These are phyloP conservation scores for Microcyclospora pomicola DNA, from an alignment of 2,329 filamentous ascomycete species.

Conservation along the genomic window DNA sequence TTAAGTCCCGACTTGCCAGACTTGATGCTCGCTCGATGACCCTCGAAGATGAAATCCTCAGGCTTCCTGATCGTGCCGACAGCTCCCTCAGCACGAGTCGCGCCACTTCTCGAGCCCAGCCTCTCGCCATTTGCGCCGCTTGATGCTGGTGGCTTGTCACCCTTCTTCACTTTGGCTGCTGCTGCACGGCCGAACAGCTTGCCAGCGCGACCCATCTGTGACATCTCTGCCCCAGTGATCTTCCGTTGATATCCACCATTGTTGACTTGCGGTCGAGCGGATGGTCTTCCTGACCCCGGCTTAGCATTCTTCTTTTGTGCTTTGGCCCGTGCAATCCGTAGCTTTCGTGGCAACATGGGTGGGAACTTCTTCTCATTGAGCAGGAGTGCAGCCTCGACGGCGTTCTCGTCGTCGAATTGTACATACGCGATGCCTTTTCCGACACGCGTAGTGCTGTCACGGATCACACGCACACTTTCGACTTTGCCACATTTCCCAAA, in stretches of 20 bases:
- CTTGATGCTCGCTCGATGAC: constrained; percentile 55
- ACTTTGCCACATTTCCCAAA: constrained; percentile 68
- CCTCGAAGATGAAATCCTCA: constrained; percentile 68
- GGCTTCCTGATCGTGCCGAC: constrained; percentile 37
- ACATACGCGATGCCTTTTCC: constrained; percentile 97
- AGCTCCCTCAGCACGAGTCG: constrained; percentile 8
- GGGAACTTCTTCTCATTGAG: constrained; percentile 86
- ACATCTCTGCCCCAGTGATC: constrained; percentile 53
- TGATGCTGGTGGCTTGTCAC: constrained; percentile 12
- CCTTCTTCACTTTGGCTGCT: constrained; percentile 33
- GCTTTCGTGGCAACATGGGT: constrained; percentile 75
- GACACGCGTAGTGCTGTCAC: constrained; percentile 79
- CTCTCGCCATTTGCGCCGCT: constrained; percentile 5
- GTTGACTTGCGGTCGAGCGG: constrained; percentile 10
- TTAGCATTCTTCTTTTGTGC: constrained; percentile 42
- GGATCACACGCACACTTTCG: constrained; percentile 83
- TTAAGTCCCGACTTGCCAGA: constrained; percentile 51
- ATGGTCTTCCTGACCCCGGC: constrained; percentile 18
- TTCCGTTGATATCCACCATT: constrained; percentile 53
- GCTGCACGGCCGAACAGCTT: constrained; percentile 61
- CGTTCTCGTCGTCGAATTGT: constrained; percentile 77
- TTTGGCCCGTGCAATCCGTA: constrained; percentile 79
- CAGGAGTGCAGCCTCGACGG: constrained; percentile 80
- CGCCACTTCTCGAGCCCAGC: constrained; percentile 1
- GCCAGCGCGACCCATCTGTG: constrained; percentile 56